Conservation (phyloP, 495 filamentous ascomycete species). For the Penicillium alfredii region DNA sequence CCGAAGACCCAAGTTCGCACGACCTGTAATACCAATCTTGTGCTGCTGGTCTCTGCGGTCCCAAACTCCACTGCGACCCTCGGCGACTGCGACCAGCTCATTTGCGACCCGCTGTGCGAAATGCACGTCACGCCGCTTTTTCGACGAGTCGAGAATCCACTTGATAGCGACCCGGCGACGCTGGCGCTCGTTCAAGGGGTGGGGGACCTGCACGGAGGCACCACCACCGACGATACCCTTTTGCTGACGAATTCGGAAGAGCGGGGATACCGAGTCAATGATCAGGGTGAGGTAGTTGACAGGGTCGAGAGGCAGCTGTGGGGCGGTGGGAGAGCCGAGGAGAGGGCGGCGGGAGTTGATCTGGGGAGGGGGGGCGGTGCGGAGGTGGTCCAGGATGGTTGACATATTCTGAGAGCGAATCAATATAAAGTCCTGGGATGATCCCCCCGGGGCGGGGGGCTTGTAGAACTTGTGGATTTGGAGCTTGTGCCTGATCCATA, state of each 20-base stretch:
- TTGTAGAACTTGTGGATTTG: too few species aligned
- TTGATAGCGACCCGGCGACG: constrained; percentile 68
- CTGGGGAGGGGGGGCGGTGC: constrained; percentile 71
- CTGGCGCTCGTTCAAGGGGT: constrained; percentile 66
- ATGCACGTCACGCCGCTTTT: constrained; percentile 58
- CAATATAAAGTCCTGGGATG: too few species aligned
- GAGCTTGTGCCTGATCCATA: too few species aligned
- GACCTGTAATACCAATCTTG: constrained; percentile 62
- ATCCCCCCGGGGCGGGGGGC: too few species aligned
- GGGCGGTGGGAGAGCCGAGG: constrained; percentile 62
- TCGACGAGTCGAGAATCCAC: constrained; percentile 83
- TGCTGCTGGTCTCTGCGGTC: constrained; percentile 67
- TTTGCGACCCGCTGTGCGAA: constrained; percentile 78
- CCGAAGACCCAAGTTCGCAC: constrained; percentile 58
- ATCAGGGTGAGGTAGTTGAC: constrained; percentile 74
- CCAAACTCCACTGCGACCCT: constrained; percentile 80
- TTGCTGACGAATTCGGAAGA: constrained; percentile 68
- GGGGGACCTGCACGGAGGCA: constrained; percentile 71
- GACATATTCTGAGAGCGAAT: constrained; percentile 85
- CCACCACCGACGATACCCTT: constrained; percentile 84
- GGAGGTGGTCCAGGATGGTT: constrained; percentile 78
- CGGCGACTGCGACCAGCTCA: constrained; percentile 80
- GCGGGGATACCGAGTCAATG: constrained; percentile 93
- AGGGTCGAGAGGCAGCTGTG: constrained; percentile 71
- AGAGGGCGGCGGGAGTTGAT: constrained; percentile 62